Evolutionary conservation across 1,284 basidiomycete species (phyloP), one percentile per base, ranked within the genome.

Genomic region (Cystobasidiaceae sp.): DNA sequence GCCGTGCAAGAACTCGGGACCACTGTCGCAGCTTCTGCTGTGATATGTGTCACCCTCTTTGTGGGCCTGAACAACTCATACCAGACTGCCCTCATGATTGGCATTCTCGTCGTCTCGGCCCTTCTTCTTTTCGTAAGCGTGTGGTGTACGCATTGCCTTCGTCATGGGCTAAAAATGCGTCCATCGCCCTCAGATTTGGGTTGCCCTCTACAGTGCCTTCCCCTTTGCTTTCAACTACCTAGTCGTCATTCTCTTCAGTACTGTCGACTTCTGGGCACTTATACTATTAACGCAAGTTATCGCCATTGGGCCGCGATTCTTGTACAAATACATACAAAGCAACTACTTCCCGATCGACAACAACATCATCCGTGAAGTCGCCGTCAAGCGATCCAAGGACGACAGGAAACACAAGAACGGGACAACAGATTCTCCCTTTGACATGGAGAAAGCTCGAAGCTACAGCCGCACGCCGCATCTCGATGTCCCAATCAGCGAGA

Each of bases 11-110:
- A 97, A 75, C 88, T 96, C 70, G 93, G 93, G n/a, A 93, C 93
- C 2, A 93, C 92, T 0, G 85, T 93, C 6, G 87, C 88, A 2
- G 87, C 90, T 23, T 83, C 88, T 13, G 90, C 90, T 4, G 92
- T 97, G 67, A 83, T 92, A 59, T 80, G 88, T 1, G 63, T 58
- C 39, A 60, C 63, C 5, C 46, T 84, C 46, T 93, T 87, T 73
- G 89, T 96, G 67, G 91, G 90, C 17, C 78, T 94, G 71, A 93
- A 90, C 76, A 93, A 86, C 21, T 80, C 86, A 67, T 94, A 94
- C 74, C 94, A 91, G 91, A 93, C 90, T 1, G 79, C 85, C 67
- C 87, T 94, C 70, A 90, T 89, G 4, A 90, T 86, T 83, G 78
- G 88, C 63, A 82, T 89, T 56, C 85, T 89, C 61, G 78, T 89